phyloP scores from a whole-genome alignment of 2,329 filamentous ascomycete species.

The Coleophoma eucalyptorum region DNA sequence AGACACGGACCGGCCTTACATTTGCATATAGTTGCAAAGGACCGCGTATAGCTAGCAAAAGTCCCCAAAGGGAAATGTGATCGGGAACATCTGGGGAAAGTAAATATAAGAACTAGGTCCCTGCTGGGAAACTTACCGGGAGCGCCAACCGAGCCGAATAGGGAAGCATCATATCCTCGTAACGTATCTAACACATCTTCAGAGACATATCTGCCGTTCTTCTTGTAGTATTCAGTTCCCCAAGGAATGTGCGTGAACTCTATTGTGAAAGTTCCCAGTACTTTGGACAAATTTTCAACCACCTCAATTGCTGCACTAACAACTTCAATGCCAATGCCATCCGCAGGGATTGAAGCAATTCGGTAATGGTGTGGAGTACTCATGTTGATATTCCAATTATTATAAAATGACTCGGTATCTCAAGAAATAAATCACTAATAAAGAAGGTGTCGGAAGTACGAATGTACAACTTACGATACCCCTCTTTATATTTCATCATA shows the following conservation, averaged over 20 bases:
- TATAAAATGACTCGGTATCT: too few species aligned
- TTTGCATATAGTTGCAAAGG: conserved; percentile 62
- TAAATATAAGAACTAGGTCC: neutral
- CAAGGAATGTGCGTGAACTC: conserved; percentile 56
- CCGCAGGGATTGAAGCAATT: conserved; percentile 57
- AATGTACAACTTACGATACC: too few species aligned
- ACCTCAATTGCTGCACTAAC: conserved; percentile 56
- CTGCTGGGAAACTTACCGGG: conserved; percentile 31
- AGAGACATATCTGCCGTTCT: conserved; percentile 53
- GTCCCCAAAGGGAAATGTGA: conserved; percentile 61
- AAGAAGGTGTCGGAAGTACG: too few species aligned
- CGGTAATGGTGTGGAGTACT: conserved; percentile 23
- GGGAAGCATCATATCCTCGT: conserved; percentile 51
- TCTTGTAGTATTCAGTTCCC: conserved; percentile 55
- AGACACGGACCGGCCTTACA: conserved; percentile 54
- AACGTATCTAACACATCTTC: conserved; percentile 49
- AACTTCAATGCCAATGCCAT: conserved; percentile 60
- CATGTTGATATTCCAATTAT: too few species aligned
- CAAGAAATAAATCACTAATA: too few species aligned
- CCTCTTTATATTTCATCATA: too few species aligned
- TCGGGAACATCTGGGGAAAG: conserved; percentile 49
- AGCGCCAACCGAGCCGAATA: conserved; percentile 55
- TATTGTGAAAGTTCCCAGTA: conserved; percentile 53
- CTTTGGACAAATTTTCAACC: conserved; percentile 47
- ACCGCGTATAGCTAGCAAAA: conserved; percentile 44